Evolutionary conservation across 2,329 filamentous ascomycete species (phyloP).

Genomic region (Pyrenochaeta sp.): DNA sequence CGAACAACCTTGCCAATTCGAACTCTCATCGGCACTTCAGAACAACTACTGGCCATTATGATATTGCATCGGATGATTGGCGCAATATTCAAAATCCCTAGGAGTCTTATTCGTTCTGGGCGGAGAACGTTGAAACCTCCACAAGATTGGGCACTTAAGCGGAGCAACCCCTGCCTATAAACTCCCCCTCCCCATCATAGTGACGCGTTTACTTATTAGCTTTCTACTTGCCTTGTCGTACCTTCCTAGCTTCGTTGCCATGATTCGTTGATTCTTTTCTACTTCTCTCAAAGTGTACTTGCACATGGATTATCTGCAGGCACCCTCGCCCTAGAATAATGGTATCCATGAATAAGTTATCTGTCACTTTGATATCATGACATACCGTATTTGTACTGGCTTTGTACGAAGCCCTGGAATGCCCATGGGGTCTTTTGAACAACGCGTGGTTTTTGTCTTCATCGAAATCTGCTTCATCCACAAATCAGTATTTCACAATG

Average conservation of each 20-base stretch:
- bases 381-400: conserved; percentile 9
- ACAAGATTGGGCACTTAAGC: background rate
- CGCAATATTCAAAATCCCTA: background rate
- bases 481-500: conserved; percentile 23
- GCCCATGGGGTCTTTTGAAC: background rate
- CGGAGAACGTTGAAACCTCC: background rate
- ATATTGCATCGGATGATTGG: too few relatives aligned
- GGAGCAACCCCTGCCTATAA: background rate
- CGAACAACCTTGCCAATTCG: too few relatives aligned
- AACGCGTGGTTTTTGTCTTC: background rate
- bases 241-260: background rate
- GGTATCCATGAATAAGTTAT: conserved; percentile 9
- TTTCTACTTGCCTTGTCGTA: background rate
- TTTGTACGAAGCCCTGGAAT: background rate
- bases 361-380: conserved; percentile 16
- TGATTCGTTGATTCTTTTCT: conserved; percentile 5
- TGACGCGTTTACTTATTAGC: conserved; percentile 21
- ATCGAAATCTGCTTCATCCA: background rate
- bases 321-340: background rate
- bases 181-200: conserved; percentile 14
- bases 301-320: conserved; percentile 10
- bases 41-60: too few relatives aligned
- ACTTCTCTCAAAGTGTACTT: background rate
- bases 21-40: too few relatives aligned
- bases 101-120: conserved; percentile 1